Base-by-base conservation (phyloP, 768 basidiomycete species). In the Paxillus ammoniavirescens region DNA sequence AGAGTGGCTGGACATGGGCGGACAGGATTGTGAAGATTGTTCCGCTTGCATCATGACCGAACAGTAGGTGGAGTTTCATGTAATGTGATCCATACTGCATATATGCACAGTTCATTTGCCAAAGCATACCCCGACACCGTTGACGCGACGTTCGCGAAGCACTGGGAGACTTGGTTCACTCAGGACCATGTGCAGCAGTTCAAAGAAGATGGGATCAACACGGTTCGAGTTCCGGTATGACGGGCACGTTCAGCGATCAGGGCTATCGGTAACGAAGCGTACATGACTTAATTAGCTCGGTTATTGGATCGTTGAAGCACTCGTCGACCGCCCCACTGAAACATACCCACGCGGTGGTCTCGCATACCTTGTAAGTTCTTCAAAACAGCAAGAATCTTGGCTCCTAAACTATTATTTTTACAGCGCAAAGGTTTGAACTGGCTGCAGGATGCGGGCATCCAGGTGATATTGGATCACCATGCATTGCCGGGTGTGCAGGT, bases 1-100 rank as follows among this genome's bases (percentile, higher is more conserved):
- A 86, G 89, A 79, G 76, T 92, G 89, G 90, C 18, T 69, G 2
- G 65, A 73, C 8, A 91, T 92, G 89, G 90, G 89, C 21, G 89
- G 89, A 0, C 52, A 91, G 57, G 52, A 57, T 3, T 89, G 87
- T 61, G 30, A 61, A 33, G 77, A 81, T 42, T 91, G 89, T 59
- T 77, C 78, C 3, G 69, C 65, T 13, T 91, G 89, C 60, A 87
- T 89, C 50, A 72, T 70, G 0, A 76, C 80, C 12, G 89, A 92
- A 72, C 89, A 80, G 89, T 89, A 42, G 21, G 59, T 56, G 4
- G 17, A 47, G 28, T 17, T n/a, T 35, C 18, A 10, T 8, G 5
- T 14, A 7, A 33, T n/a, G 1, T 9, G 17, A 28, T 26, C 23
- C 33, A 14, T 23, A 23, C 55, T 56, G 26, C 44, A 60, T 7